Evolutionary conservation across 441 rosid genomes (phyloP), one percentile per base, ranked within the genome.

Genomic region (Erysimum pusillum): DNA sequence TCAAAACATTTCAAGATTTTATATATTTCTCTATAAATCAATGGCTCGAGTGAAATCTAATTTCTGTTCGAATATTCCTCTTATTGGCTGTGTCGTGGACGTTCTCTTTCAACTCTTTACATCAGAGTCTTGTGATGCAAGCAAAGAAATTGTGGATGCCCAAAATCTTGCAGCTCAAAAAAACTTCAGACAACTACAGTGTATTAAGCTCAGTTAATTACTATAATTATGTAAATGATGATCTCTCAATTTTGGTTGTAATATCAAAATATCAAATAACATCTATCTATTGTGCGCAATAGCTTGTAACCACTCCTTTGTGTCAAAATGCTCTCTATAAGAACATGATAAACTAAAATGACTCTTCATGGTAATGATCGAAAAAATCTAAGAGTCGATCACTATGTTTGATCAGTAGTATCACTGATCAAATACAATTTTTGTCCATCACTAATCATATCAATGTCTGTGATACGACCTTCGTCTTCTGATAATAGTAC

Each of bases 371-470:
- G 17, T 15, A 65, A 73, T 45, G 44, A 67, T 48, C 20, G 6
- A 22, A 67, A 66, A 45, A 59, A 78, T 62, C 8, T 41, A 61
- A 41, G 18, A 61, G 51, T 61, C 5, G 12, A 49, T 56, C 44
- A 68, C 7, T 70, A 7, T 36, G 28, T 69, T 69, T 57, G 59
- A 64, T 75, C 58, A 74, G 64, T 49, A 58, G 60, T 63, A 79
- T 83, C 84, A 66, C 71, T 73, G 63, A 86, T 78, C 77, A 95
- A 58, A 76, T 87, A 87, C 75, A 92, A 75, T 73, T 90, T 95
- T 60, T 89, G 87, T 39, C 88, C 93, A 73, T 89, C 92, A 73
- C 57, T 83, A 17, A 95, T 87, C 91, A 91, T 83, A 68, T 91
- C 88, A 65, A 82, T 64, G 74, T 91, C 90, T 20, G 86, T 76